Evolutionary conservation across 2,329 filamentous ascomycete genomes (phyloP).

Genomic region (Colletotrichum graminicola): DNA sequence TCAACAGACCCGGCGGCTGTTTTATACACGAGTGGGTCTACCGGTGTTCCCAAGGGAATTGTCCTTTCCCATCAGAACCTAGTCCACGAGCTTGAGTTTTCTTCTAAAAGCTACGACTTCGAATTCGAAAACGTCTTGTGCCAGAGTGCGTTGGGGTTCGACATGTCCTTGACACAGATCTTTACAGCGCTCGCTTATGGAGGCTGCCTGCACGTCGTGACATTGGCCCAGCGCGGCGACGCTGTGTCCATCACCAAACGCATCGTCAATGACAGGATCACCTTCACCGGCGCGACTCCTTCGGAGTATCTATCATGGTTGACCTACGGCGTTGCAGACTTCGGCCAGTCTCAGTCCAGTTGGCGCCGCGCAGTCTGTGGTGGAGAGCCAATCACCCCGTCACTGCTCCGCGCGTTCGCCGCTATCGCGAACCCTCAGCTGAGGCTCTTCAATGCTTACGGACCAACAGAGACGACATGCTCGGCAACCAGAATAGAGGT

Average conservation of each 20-base stretch:
- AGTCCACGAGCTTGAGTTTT: slow-evolving; percentile 45
- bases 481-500: slow-evolving; percentile 30
- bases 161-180: slow-evolving; percentile 55
- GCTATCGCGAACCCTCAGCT: slow-evolving; percentile 1
- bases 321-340: slow-evolving; percentile 37
- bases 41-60: slow-evolving; percentile 57
- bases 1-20: slow-evolving; percentile 45
- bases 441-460: slow-evolving; percentile 47
- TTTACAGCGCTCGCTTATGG: slow-evolving; percentile 53
- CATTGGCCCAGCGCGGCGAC: slow-evolving; percentile 49
- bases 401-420: slow-evolving; percentile 34
- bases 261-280: slow-evolving; percentile 52
- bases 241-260: slow-evolving; percentile 51
- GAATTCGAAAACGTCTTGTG: slow-evolving; percentile 51
- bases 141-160: slow-evolving; percentile 56
- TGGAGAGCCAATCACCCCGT: slow-evolving; percentile 41
- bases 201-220: slow-evolving; percentile 52
- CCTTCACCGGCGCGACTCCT: slow-evolving; percentile 54
- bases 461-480: slow-evolving; percentile 48
- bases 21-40: slow-evolving; percentile 51
- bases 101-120: slow-evolving; percentile 33
- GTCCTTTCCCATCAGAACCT: slow-evolving; percentile 49
- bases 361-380: slow-evolving; percentile 43
- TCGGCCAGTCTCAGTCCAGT: slow-evolving; percentile 28
- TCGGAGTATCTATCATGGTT: slow-evolving; percentile 55